Conservation (phyloP, 495 filamentous ascomycete species). For the Pyronema omphalodes region DNA sequence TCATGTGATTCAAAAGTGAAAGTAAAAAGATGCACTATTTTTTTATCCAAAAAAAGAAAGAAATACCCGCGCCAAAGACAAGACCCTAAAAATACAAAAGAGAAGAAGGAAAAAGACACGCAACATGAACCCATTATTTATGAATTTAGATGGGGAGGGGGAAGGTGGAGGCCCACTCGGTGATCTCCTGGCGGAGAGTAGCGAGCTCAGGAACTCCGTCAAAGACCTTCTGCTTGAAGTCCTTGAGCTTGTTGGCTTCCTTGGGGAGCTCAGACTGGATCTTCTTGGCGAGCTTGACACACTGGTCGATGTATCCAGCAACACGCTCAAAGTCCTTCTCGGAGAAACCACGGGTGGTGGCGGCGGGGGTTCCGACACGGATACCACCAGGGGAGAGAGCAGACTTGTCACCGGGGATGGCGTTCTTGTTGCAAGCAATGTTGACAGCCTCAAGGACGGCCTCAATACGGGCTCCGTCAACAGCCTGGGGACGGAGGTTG, state of each 20-base stretch:
- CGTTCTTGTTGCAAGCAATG: conserved; percentile 99
- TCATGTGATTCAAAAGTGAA: conserved; percentile 20
- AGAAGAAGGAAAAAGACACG: conserved; percentile 3
- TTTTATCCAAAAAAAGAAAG: conserved; percentile 4
- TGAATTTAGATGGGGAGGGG: conserved; percentile 53
- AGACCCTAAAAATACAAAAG: conserved; percentile 6
- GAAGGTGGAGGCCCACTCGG: conserved; percentile 74
- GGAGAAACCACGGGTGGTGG: conserved; percentile 88
- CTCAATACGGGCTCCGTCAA: conserved; percentile 93
- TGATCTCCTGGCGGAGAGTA: conserved; percentile 72
- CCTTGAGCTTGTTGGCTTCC: conserved; percentile 96
- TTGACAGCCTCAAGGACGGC: conserved; percentile 93
- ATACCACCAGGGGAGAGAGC: conserved; percentile 89
- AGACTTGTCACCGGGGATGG: conserved; percentile 93
- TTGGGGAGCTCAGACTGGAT: conserved; percentile 74
- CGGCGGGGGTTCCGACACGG: conserved; percentile 89
- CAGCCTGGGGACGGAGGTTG: conserved; percentile 57
- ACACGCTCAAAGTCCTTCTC: conserved; percentile 86
- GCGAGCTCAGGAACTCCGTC: conserved; percentile 60
- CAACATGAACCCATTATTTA: not conserved
- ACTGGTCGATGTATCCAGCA: conserved; percentile 68
- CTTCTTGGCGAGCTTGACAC: conserved; percentile 65
- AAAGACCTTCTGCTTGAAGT: conserved; percentile 88
- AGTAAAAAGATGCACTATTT: conserved; percentile 1
- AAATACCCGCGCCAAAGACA: conserved; percentile 4